phyloP scores from a whole-genome alignment of 1,284 basidiomycete genomes.

The Rhodotorula sp. region DNA sequence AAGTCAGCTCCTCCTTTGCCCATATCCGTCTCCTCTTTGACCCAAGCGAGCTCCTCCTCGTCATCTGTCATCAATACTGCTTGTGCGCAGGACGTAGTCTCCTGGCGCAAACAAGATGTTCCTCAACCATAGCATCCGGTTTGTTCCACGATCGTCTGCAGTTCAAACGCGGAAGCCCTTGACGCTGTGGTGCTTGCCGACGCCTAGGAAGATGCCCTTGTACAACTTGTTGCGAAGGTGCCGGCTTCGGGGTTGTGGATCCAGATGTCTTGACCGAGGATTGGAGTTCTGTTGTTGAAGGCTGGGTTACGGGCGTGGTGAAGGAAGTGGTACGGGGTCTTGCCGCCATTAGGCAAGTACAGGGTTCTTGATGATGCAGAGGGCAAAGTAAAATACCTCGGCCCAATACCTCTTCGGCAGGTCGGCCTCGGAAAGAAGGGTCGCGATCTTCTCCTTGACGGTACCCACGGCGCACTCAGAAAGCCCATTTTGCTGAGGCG shows the following conservation, averaged over 20 bases:
- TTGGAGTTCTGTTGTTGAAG: background rate
- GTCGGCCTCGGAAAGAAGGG: constrained; percentile 43
- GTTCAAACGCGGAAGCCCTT: too few relatives aligned
- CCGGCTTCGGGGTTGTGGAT: background rate
- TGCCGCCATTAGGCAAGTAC: background rate
- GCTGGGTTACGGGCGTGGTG: background rate
- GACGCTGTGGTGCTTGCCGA: background rate
- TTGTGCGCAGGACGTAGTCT: too few relatives aligned
- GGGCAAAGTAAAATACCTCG: constrained; percentile 42
- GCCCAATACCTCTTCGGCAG: constrained; percentile 48
- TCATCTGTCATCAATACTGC: too few relatives aligned
- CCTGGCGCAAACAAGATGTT: too few relatives aligned
- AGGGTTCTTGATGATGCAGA: constrained; percentile 2
- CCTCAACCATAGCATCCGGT: too few relatives aligned
- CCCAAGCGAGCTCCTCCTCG: too few relatives aligned
- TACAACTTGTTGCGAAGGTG: background rate
- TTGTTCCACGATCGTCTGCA: too few relatives aligned
- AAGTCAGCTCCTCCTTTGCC: too few relatives aligned
- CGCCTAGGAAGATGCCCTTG: background rate
- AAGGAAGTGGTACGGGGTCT: constrained; percentile 5
- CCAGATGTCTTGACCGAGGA: background rate
- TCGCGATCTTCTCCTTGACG: constrained; percentile 41
- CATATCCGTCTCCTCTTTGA: too few relatives aligned
- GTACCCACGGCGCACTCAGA: constrained; percentile 46
- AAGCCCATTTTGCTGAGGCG: constrained; percentile 48